These are phyloP conservation scores for Fusarium sp. DNA, from an alignment of 2,329 filamentous ascomycete species.

Conservation along the genomic window DNA sequence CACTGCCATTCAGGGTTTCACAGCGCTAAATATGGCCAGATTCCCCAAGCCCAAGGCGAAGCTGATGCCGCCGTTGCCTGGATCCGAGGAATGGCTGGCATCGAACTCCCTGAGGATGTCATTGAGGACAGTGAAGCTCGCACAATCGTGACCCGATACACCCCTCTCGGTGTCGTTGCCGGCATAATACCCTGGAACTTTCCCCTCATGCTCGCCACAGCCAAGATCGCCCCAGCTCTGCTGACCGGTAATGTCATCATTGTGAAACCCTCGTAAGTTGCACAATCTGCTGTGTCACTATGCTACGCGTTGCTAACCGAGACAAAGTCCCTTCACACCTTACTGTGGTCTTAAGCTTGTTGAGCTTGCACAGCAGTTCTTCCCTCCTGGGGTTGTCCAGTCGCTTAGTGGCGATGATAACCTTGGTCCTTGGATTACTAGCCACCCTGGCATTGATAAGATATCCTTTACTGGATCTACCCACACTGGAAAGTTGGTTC, in stretches of 20 bases:
- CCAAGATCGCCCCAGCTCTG: slow-evolving; percentile 68
- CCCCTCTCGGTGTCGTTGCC: slow-evolving; percentile 56
- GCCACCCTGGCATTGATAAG: slow-evolving; percentile 71
- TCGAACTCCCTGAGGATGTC: slow-evolving; percentile 50
- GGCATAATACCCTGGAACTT: slow-evolving; percentile 69
- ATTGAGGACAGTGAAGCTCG: slow-evolving; percentile 51
- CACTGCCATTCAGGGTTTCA: rapidly evolving
- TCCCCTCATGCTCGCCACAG: slow-evolving; percentile 62
- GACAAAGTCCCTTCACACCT: slow-evolving; percentile 61
- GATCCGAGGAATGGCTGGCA: slow-evolving; percentile 45
- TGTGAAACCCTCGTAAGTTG: slow-evolving; percentile 65
- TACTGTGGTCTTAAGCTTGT: slow-evolving; percentile 70
- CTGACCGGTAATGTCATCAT: slow-evolving; percentile 68
- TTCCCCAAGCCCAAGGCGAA: slow-evolving; percentile 42
- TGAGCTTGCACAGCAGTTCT: slow-evolving; percentile 67
- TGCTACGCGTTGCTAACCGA: neutral
- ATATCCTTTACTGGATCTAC: slow-evolving; percentile 74
- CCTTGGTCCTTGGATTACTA: slow-evolving; percentile 69
- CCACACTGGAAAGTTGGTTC: slow-evolving; percentile 70
- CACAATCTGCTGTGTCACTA: neutral
- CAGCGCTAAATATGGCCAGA: neutral
- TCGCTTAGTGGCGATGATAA: slow-evolving; percentile 70
- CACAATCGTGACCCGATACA: slow-evolving; percentile 50
- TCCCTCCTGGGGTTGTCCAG: slow-evolving; percentile 73
- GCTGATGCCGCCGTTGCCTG: slow-evolving; percentile 40